Percentiles rank a stretch among this genome's conserved stretches.
Evolutionary conservation across 2,329 filamentous ascomycete genomes (phyloP).

Genomic region (Chaetothyriales sp.): DNA sequence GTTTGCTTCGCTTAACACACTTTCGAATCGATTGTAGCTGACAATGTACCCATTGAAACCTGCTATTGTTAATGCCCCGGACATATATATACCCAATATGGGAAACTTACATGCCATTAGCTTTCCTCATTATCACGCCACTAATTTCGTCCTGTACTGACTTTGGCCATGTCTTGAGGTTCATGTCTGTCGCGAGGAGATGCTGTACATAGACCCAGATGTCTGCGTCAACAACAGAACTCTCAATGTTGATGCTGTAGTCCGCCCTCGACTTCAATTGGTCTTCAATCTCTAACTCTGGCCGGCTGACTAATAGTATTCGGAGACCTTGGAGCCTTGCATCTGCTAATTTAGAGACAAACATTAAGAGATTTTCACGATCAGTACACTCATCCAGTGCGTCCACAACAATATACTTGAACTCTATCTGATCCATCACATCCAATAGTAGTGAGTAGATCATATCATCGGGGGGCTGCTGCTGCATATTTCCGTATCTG

Average conservation of each 20-base stretch:
- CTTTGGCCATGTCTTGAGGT: slow-evolving; percentile 5
- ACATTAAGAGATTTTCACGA: slow-evolving; percentile 6
- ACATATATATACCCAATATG: neutral
- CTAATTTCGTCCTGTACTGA: slow-evolving; percentile 5
- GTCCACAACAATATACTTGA: slow-evolving; percentile 11
- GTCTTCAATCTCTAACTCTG: slow-evolving; percentile 11
- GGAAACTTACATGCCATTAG: slow-evolving; percentile 10
- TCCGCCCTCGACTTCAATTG: slow-evolving; percentile 1
- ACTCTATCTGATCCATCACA: neutral
- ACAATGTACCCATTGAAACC: slow-evolving; percentile 21
- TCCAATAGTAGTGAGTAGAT: slow-evolving; percentile 1
- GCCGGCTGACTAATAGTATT: slow-evolving; percentile 9
- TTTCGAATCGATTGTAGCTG: slow-evolving; percentile 18
- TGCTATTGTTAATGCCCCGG: slow-evolving; percentile 2
- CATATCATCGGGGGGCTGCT: slow-evolving; percentile 2
- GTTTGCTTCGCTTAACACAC: slow-evolving; percentile 9
- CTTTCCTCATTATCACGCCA: slow-evolving; percentile 19
- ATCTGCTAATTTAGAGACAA: slow-evolving; percentile 2
- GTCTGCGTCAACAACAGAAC: slow-evolving; percentile 8
- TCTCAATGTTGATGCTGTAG: slow-evolving; percentile 6
- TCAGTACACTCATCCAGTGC: slow-evolving; percentile 15
- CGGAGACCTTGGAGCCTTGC: slow-evolving; percentile 3
- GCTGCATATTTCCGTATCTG: slow-evolving; percentile 2
- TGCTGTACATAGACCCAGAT: slow-evolving; percentile 10
- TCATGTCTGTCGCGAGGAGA: slow-evolving; percentile 4